Conservation (phyloP, 108 stramenopile genomes). For the Cyclotella sp. region DNA sequence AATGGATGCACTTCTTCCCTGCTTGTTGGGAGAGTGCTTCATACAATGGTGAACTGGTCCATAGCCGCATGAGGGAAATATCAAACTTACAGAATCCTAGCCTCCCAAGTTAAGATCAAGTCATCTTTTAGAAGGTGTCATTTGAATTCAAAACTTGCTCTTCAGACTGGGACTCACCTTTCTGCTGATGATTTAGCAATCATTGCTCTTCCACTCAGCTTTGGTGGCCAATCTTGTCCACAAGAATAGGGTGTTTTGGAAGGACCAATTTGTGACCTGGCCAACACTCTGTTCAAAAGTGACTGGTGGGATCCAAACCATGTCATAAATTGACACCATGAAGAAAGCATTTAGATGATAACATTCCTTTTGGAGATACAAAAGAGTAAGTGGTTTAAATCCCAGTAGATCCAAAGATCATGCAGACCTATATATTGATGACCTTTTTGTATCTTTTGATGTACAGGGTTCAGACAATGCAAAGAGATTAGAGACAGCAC, state of each 20-base stretch:
- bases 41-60: conserved; percentile 1
- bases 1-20: not conserved
- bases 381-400: not conserved
- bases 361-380: not conserved
- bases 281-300: not conserved
- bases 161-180: conserved; percentile 10
- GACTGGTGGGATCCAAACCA: not conserved
- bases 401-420: not conserved
- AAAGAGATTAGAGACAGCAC: not conserved
- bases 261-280: conserved; percentile 20
- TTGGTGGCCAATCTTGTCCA: no score
- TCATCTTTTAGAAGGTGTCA: conserved; percentile 3
- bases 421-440: no score
- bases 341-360: not conserved
- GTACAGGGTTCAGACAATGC: not conserved
- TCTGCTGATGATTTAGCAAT: conserved; percentile 1
- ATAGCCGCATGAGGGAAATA: not conserved
- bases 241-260: conserved; percentile 6
- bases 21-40: conserved; percentile 1
- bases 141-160: not conserved
- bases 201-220: conserved; percentile 5
- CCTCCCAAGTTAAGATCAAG: conserved; percentile 11
- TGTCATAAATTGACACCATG: not conserved
- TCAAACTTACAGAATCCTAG: not conserved
- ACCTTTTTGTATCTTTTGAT: not conserved